phyloP scores from a whole-genome alignment of 108 stramenopile genomes.

The Aurantiochytrium sp. region DNA sequence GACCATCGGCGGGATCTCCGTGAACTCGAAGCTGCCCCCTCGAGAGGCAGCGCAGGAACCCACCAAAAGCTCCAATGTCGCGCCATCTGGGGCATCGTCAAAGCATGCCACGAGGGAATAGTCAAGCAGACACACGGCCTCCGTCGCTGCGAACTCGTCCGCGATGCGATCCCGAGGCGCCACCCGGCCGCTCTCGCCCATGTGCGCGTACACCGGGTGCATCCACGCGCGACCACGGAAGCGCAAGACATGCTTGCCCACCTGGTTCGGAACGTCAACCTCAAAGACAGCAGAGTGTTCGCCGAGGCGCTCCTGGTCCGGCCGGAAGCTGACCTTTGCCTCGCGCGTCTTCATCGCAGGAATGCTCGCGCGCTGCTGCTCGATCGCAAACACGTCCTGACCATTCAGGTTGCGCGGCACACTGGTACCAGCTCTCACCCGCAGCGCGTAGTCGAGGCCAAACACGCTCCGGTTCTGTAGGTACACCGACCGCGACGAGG shows the following conservation, averaged over 20 bases:
- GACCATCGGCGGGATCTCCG: not conserved
- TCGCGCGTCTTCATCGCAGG: constrained; percentile 35
- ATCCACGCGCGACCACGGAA: not conserved
- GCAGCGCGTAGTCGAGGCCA: constrained; percentile 36
- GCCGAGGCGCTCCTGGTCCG: constrained; percentile 44
- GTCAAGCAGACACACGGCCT: not conserved
- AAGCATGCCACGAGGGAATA: not conserved
- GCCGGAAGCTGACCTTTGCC: constrained; percentile 37
- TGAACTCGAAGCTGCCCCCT: not conserved
- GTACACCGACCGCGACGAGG: not conserved
- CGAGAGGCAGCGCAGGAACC: not conserved
- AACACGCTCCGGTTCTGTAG: constrained; percentile 47
- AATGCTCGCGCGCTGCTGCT: constrained; percentile 35
- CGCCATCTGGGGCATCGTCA: not conserved
- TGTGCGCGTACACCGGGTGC: not conserved
- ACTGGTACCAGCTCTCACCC: not conserved
- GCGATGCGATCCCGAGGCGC: not conserved
- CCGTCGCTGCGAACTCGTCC: not conserved
- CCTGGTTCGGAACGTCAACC: constrained; percentile 40
- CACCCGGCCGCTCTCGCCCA: not conserved
- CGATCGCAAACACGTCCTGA: constrained; percentile 26
- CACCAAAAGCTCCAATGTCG: not conserved
- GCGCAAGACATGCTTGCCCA: not conserved
- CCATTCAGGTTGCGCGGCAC: constrained; percentile 41
- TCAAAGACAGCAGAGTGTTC: constrained; percentile 34